Evolutionary conservation across 495 filamentous ascomycete species (phyloP).

Genomic region (Hypoxylon fragiforme): DNA sequence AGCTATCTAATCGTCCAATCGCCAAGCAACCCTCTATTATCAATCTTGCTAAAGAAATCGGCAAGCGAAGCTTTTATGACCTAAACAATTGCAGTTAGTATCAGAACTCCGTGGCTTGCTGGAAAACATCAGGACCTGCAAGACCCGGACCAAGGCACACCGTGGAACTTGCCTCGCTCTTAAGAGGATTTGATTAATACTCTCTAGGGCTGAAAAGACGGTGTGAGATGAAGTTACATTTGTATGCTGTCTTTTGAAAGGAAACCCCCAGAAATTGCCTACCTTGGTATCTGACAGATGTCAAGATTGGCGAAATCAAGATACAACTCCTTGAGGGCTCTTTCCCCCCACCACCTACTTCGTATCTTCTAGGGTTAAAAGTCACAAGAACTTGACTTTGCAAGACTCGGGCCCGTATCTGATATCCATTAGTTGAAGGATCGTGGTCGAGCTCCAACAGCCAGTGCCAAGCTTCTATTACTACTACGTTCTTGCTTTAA

Average conservation of each 20-base stretch:
- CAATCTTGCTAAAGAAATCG: not conserved
- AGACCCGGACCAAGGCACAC: constrained; percentile 16
- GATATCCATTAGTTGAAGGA: constrained; percentile 25
- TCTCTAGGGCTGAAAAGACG: constrained; percentile 29
- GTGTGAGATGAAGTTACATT: constrained; percentile 26
- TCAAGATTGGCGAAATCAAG: constrained; percentile 20
- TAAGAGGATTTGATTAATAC: constrained; percentile 30
- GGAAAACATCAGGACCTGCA: not conserved
- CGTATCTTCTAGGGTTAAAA: too few species aligned
- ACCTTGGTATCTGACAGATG: too few species aligned
- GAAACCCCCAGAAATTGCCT: too few species aligned
- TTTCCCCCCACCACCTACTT: constrained; percentile 10
- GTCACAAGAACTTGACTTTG: too few species aligned
- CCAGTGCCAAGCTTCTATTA: constrained; percentile 28
- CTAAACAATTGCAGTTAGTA: too few species aligned
- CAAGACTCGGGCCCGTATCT: constrained; percentile 17
- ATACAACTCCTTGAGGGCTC: constrained; percentile 5
- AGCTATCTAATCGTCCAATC: not conserved
- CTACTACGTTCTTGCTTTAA: constrained; percentile 18
- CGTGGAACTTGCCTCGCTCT: constrained; percentile 10
- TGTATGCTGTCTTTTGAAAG: constrained; percentile 12
- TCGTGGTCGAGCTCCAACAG: constrained; percentile 28
- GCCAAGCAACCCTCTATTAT: not conserved
- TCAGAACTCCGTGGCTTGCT: not conserved
- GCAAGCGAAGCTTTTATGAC: not conserved